Base-by-base conservation (phyloP, 1,284 basidiomycete species). In the Microbotryum scabiosae region DNA sequence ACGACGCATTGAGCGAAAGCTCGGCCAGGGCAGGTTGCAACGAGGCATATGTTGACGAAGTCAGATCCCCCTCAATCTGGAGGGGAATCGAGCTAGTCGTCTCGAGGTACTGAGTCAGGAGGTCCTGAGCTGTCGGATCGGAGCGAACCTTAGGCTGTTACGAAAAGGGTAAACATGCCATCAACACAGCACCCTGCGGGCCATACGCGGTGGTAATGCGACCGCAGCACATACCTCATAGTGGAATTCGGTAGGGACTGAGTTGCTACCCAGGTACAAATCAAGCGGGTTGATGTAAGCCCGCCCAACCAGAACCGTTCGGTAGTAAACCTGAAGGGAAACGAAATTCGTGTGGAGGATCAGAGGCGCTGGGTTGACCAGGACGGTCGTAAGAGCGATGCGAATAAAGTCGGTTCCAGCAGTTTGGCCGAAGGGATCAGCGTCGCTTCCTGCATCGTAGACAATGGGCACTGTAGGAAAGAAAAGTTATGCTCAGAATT, bases 341-440 rank as follows among this genome's bases (percentile, higher is more conserved):
- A 85, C 77, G 59, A 81, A 78, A 59, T 79, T 78, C 10, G 85
- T 87, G 61, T 79, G 73, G 43, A 88, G 76, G 3, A 84, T 83
- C 46, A 88, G 74, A 69, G 86, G 84, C 8, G 85, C 85, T 9
- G 84, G 85, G 67, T 86, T 87, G 47, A 82, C 70, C 54, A 86
- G 75, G 32, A 73, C 77, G 14, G 82, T 79, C 1, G 77, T 81
- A 30, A 85, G 73, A 3, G 57, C 57, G 48, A 65, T 65, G 10
- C 61, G 44, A 21, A 63, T 28, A 59, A 66, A 66, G 18, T 45
- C 28, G 9, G 62, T 55, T 12, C 60, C 57, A 12, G 60, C 10
- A 0, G 59, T 47, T 2, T 54, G 55, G 44, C 41, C 56, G 52
- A 62, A 62, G 4, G 55, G 57, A 46, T 64, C 53, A 18, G 36